Conservation (phyloP, 2,329 filamentous ascomycete genomes). For the Drechslerella stenobrocha region DNA sequence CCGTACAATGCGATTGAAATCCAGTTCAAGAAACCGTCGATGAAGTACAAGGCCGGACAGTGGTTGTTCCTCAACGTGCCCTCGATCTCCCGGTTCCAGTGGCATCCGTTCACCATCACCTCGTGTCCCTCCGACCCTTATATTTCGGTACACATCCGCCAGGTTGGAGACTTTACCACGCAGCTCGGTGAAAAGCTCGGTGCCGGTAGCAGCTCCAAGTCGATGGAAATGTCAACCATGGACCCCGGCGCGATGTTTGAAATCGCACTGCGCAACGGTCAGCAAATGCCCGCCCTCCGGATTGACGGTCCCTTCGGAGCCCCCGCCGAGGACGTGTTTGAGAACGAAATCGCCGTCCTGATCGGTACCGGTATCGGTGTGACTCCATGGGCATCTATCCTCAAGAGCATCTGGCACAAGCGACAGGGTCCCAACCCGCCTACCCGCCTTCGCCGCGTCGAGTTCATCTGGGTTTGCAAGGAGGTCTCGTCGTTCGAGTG, state of each 20-base stretch:
- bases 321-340: constrained; percentile 94
- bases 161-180: constrained; percentile 94
- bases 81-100: constrained; percentile 83
- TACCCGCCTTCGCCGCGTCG: constrained; percentile 83
- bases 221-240: constrained; percentile 84
- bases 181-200: constrained; percentile 95
- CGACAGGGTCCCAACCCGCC: constrained; percentile 88
- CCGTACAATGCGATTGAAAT: constrained; percentile 97
- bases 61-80: constrained; percentile 97
- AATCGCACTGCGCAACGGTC: constrained; percentile 87
- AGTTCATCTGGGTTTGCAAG: constrained; percentile 99
- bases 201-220: constrained; percentile 75
- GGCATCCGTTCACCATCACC: constrained; percentile 99
- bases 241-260: constrained; percentile 98
- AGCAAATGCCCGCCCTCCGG: constrained; percentile 84
- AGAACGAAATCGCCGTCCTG: constrained; percentile 83
- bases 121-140: constrained; percentile 96
- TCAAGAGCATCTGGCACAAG: constrained; percentile 98
- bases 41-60: constrained; percentile 97
- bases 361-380: constrained; percentile 86
- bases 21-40: constrained; percentile 92
- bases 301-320: constrained; percentile 97
- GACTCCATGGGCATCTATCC: constrained; percentile 80
- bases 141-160: constrained; percentile 88
- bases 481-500: constrained; percentile 96